Evolutionary conservation across 2,329 filamentous ascomycete species (phyloP).

Genomic region (Diaporthe aspalathi): DNA sequence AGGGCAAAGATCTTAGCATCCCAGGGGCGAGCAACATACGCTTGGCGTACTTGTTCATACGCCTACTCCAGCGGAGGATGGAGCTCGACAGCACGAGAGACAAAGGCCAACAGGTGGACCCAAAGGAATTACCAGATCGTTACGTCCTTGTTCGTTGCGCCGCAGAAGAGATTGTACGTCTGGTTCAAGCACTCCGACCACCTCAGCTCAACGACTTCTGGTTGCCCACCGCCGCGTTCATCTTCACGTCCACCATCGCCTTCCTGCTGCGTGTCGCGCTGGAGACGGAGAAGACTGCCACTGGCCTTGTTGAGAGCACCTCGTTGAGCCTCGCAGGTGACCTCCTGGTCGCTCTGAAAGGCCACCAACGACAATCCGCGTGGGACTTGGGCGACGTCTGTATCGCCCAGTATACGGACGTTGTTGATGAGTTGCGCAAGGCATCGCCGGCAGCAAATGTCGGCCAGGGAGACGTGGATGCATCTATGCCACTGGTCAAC

Average conservation of each 20-base stretch:
- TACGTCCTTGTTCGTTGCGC: conserved; percentile 57
- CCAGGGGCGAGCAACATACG: conserved; percentile 63
- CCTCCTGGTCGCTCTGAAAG: conserved; percentile 53
- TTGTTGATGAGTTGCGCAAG: conserved; percentile 57
- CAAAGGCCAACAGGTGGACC: conserved; percentile 24
- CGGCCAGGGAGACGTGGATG: neutral
- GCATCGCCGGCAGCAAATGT: conserved; percentile 35
- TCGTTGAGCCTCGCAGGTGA: conserved; percentile 57
- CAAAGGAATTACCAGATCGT: conserved; percentile 43
- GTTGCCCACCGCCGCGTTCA: conserved; percentile 60
- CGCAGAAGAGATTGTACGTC: conserved; percentile 60
- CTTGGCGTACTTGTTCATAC: conserved; percentile 60
- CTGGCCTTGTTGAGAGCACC: conserved; percentile 50
- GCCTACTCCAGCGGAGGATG: conserved; percentile 60
- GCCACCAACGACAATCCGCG: conserved; percentile 51
- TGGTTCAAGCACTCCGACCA: conserved; percentile 58
- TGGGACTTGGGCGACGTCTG: conserved; percentile 66
- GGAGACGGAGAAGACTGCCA: conserved; percentile 53
- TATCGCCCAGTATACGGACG: conserved; percentile 58
- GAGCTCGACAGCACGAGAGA: conserved; percentile 56
- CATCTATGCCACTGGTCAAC: neutral
- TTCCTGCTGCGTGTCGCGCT: conserved; percentile 62
- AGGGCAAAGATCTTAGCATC: conserved; percentile 53
- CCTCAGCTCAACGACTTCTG: conserved; percentile 61
- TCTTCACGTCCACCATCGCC: conserved; percentile 60